Conservation (phyloP, 2,329 filamentous ascomycete species). For the Ascomycota sp. region DNA sequence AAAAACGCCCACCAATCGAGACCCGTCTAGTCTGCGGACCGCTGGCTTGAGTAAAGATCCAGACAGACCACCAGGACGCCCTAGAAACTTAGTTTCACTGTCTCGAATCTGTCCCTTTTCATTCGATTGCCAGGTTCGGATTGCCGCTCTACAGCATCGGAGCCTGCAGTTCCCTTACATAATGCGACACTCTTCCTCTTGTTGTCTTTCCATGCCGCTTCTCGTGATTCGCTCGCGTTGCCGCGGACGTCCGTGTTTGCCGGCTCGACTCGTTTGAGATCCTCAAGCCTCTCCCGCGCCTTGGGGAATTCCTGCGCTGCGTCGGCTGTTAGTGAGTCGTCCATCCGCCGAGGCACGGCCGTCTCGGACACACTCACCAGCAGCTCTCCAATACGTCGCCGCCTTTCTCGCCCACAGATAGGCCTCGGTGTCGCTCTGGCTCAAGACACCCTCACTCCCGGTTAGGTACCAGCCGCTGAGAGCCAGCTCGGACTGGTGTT, state of each 20-base stretch:
- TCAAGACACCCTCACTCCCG: conserved; percentile 66
- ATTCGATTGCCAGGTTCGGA: too few species aligned
- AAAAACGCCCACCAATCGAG: too few species aligned
- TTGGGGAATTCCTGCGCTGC: conserved; percentile 86
- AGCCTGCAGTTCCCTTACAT: conserved; percentile 43
- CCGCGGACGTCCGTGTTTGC: conserved; percentile 45
- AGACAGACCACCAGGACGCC: too few species aligned
- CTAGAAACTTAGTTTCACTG: too few species aligned
- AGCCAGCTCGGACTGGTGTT: conserved; percentile 79
- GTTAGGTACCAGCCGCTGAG: conserved; percentile 90
- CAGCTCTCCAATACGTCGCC: conserved; percentile 95
- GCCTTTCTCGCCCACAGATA: conserved; percentile 95
- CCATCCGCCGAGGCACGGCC: not conserved
- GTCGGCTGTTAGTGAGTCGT: not conserved
- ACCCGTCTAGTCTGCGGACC: too few species aligned
- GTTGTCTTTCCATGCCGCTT: conserved; percentile 61
- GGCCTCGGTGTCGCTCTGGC: conserved; percentile 86
- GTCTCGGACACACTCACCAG: conserved; percentile 46
- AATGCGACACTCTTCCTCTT: conserved; percentile 70
- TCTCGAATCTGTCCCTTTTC: too few species aligned
- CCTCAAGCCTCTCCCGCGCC: conserved; percentile 78
- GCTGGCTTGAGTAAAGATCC: too few species aligned
- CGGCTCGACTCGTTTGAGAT: conserved; percentile 69
- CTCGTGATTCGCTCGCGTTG: conserved; percentile 62
- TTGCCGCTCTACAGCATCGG: too few species aligned